Evolutionary conservation across 2,329 filamentous ascomycete genomes (phyloP), one percentile per base, ranked within the genome.

Genomic region (Clonostachys chloroleuca): DNA sequence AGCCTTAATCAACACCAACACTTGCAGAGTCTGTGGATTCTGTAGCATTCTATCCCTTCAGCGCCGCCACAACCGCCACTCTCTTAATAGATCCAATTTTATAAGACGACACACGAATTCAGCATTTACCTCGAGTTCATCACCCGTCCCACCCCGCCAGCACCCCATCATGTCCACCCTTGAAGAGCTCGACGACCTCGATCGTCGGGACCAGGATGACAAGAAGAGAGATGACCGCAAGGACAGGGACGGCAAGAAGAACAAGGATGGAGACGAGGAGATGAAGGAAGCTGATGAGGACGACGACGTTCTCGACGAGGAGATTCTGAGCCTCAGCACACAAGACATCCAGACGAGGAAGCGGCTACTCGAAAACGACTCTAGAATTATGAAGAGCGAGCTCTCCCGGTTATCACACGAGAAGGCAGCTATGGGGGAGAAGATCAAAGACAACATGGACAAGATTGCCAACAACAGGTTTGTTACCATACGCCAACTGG

Each of bases 401-500:
- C 91, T 84, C 60, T 92, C 96, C 65, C 86, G 94, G 58, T 78
- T 99, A 72, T 87, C 87, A 60, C 94, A 99, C 62, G 94, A 99
- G 73, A 96, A 96, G 74, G 84, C 87, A 44, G 86, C 89, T 43
- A 99, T 99, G 94, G 84, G 85, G 49, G 92, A 97, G 70, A 97
- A 96, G 78, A 97, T 99, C 70, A 97, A 96, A 79, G 94, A 99
- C 66, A 99, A 99, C 63, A 74, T 89, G 61, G 95, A 99, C 58
- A 99, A 99, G 82, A 99, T 99, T 62, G 92, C 95, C 57, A 97
- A 99, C 73, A 99, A 99, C 77, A 83, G 91, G 92, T 95, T 75
- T 56, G 78, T 58, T 42, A 47, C 20, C 36, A 34, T 30, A 12
- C 2, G 34, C 20, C 16, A 13, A 20, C 16, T 13, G 7, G 40